Conservation (phyloP, 257 asterid genomes). For the Nicotiana noctiflora region DNA sequence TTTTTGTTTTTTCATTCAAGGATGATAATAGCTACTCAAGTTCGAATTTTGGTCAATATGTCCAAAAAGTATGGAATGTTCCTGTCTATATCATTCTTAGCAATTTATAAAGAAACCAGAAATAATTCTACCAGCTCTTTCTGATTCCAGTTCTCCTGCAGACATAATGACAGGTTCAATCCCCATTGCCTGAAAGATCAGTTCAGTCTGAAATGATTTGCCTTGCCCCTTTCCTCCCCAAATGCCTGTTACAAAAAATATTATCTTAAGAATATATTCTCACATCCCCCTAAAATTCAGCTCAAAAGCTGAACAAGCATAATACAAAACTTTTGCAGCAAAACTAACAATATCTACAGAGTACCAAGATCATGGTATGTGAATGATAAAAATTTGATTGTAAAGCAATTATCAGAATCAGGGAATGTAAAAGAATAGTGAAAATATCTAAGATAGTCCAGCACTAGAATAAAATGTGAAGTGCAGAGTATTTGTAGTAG, state of each 20-base stretch:
- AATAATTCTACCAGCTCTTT: constrained; percentile 67
- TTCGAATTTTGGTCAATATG: background rate
- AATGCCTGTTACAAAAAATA: constrained; percentile 42
- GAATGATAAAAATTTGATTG: background rate
- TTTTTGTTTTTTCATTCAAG: background rate
- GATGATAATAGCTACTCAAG: background rate
- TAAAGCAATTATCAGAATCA: background rate
- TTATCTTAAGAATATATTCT: background rate
- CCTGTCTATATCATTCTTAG: background rate
- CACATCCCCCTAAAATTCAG: background rate
- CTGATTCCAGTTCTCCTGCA: constrained; percentile 96
- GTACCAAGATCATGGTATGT: background rate
- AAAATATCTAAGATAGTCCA: background rate
- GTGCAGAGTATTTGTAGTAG: background rate
- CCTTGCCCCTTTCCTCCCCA: constrained; percentile 99
- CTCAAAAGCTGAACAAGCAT: background rate
- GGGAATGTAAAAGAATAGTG: background rate
- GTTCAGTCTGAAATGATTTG: constrained; percentile 90
- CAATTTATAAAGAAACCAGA: background rate
- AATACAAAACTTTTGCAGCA: background rate
- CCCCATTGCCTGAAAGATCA: constrained; percentile 82
- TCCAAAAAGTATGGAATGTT: background rate
- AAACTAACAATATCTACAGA: background rate
- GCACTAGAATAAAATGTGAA: background rate
- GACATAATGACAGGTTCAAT: constrained; percentile 89